Conservation (phyloP, 164 flowering plant genomes). For the Vitis amurensis region DNA sequence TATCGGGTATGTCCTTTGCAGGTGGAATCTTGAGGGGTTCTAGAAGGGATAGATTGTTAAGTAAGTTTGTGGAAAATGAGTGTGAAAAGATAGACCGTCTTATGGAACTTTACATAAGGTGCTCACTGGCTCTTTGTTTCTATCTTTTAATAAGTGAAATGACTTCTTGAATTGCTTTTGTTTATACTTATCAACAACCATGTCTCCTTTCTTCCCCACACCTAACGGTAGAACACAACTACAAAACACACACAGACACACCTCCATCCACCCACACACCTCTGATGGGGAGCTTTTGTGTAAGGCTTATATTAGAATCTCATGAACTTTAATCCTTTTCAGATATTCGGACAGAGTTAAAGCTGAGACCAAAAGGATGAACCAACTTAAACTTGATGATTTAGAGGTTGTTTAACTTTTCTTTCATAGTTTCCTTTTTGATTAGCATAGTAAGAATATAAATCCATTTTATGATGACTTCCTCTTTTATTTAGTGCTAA, state of each 20-base stretch:
- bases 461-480: neutral
- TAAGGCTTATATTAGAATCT: too few species aligned
- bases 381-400: slow-evolving; percentile 80
- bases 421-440: neutral
- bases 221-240: too few species aligned
- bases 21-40: slow-evolving; percentile 90
- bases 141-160: neutral
- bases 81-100: slow-evolving; percentile 96
- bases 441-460: neutral
- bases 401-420: slow-evolving; percentile 57
- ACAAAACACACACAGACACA: too few species aligned
- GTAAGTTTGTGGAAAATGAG: slow-evolving; percentile 94
- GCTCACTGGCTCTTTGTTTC: neutral
- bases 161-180: neutral
- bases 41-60: slow-evolving; percentile 86
- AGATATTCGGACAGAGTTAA: slow-evolving; percentile 88
- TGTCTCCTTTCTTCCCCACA: too few species aligned
- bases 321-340: neutral
- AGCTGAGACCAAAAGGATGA: slow-evolving; percentile 72
- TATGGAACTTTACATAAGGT: slow-evolving; percentile 96
- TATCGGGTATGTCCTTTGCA: slow-evolving; percentile 23
- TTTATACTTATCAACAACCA: neutral
- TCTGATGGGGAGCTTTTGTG: too few species aligned
- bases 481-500: too few species aligned
- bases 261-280: too few species aligned